These are phyloP conservation scores for Gossypium schwendimanii DNA, from an alignment of 441 rosid genomes.

Conservation along the genomic window DNA sequence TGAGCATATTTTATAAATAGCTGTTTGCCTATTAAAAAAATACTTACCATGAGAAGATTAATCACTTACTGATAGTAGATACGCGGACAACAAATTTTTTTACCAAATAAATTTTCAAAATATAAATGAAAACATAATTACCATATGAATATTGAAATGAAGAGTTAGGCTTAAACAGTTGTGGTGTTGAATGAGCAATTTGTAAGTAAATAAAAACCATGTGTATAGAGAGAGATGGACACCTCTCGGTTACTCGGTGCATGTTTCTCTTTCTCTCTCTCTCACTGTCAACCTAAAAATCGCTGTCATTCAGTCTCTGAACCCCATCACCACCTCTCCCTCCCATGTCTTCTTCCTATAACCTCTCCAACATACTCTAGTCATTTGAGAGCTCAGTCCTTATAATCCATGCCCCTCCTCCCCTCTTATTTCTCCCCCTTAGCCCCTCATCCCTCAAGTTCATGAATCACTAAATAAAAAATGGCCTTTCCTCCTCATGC, in stretches of 20 bases:
- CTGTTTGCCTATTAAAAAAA: no score
- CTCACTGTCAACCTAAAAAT: constrained; percentile 28
- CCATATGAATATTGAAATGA: not conserved
- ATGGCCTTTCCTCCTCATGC: constrained; percentile 79
- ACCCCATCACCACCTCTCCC: constrained; percentile 29
- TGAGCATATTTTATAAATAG: no score
- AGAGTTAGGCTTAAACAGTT: not conserved
- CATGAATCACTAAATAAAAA: constrained; percentile 12
- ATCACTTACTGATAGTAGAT: no score
- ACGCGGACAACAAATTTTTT: accelerated
- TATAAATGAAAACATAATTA: not conserved
- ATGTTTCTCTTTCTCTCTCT: constrained; percentile 18
- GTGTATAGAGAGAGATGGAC: constrained; percentile 20
- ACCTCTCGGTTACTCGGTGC: constrained; percentile 23
- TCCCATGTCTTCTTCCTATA: constrained; percentile 26
- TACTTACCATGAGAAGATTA: no score
- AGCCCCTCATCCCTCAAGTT: not conserved
- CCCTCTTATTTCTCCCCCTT: constrained; percentile 7
- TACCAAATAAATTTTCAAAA: not conserved
- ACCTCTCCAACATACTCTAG: constrained; percentile 27
- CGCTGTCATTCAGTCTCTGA: constrained; percentile 38
- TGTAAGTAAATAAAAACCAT: constrained; percentile 14
- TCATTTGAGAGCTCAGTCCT: constrained; percentile 15
- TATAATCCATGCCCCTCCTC: not conserved
- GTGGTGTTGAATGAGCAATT: not conserved